phyloP scores from a whole-genome alignment of 768 basidiomycete genomes.

The Lactarius sanguifluus region DNA sequence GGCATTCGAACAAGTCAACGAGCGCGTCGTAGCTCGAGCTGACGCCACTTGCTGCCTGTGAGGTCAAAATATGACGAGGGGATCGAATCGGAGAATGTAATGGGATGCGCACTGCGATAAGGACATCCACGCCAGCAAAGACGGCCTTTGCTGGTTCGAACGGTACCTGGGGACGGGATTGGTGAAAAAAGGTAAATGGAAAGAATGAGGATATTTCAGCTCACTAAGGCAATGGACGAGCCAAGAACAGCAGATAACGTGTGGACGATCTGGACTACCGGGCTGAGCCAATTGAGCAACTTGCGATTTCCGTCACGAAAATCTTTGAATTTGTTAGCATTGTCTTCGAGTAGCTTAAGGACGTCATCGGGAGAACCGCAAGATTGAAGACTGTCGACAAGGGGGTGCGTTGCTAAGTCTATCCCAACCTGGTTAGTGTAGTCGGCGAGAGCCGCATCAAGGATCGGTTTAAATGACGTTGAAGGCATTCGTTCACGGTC shows the following conservation, averaged over 20 bases:
- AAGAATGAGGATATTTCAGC: neutral
- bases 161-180: neutral
- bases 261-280: neutral
- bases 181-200: too few species aligned
- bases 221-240: neutral
- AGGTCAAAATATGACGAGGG: too few species aligned
- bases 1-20: too few species aligned
- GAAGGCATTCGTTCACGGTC: too few species aligned
- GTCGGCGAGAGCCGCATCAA: neutral
- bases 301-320: neutral
- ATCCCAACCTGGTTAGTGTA: too few species aligned
- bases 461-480: neutral
- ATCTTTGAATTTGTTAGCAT: neutral
- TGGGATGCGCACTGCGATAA: slow-evolving; percentile 1
- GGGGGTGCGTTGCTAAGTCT: too few species aligned
- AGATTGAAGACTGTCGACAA: too few species aligned
- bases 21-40: too few species aligned
- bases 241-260: neutral
- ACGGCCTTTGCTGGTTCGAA: slow-evolving; percentile 10
- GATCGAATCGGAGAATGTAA: neutral
- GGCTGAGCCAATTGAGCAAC: neutral
- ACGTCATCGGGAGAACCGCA: neutral
- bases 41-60: too few species aligned
- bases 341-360: neutral
- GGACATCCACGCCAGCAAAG: neutral